phyloP scores from a whole-genome alignment of 1,284 basidiomycete species.

The Vanrija sp. region DNA sequence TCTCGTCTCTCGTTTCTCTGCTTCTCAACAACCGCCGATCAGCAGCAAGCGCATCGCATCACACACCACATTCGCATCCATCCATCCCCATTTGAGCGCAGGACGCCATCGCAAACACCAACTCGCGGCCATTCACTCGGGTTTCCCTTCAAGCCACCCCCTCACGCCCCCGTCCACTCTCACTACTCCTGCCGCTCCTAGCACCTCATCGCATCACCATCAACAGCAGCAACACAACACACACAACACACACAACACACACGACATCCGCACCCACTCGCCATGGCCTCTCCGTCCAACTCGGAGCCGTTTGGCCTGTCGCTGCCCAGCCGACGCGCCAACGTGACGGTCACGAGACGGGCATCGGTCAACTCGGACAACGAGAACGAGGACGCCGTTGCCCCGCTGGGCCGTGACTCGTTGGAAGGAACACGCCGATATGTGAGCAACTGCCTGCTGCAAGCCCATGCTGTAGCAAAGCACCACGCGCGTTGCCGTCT shows the following conservation, averaged over 20 bases:
- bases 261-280: background rate
- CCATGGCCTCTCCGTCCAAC: conserved; percentile 12
- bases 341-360: conserved; percentile 16
- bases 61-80: too few species aligned
- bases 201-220: background rate
- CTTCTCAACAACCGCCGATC: too few species aligned
- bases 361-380: conserved; percentile 12
- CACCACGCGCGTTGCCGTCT: background rate
- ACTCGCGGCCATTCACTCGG: conserved; percentile 13
- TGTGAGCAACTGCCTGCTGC: conserved; percentile 4
- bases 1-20: too few species aligned
- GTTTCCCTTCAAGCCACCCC: background rate
- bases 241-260: too few species aligned
- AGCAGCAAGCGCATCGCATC: too few species aligned
- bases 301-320: conserved; percentile 13
- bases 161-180: background rate
- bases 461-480: too few species aligned
- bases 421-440: conserved; percentile 21
- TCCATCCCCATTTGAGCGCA: too few species aligned
- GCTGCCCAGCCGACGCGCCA: conserved; percentile 13
- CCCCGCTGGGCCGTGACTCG: conserved; percentile 12
- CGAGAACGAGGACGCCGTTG: conserved; percentile 15
- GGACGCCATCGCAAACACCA: too few species aligned
- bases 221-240: background rate
- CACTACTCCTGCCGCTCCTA: background rate